phyloP scores from a whole-genome alignment of 345 rosid species.

The Cardamine resedifolia region DNA sequence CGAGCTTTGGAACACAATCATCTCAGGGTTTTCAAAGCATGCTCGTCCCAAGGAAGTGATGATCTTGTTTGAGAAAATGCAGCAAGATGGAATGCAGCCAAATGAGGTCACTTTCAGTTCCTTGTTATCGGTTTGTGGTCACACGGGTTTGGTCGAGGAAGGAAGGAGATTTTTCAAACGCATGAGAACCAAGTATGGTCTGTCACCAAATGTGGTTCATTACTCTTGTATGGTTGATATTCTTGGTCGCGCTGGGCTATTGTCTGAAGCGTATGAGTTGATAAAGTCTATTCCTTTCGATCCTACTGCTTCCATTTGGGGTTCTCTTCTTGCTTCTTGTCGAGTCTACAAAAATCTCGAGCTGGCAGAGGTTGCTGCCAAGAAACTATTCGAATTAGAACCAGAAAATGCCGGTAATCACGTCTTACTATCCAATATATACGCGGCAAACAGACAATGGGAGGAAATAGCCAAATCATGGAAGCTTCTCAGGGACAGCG shows the following conservation, averaged over 20 bases:
- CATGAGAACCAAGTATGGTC: slow-evolving; percentile 51
- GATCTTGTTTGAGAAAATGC: slow-evolving; percentile 85
- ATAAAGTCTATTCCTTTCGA: slow-evolving; percentile 60
- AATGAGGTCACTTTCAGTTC: slow-evolving; percentile 70
- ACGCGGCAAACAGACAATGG: slow-evolving; percentile 65
- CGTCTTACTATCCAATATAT: slow-evolving; percentile 59
- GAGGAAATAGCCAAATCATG: slow-evolving; percentile 59
- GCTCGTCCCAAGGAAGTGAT: slow-evolving; percentile 57
- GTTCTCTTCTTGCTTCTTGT: slow-evolving; percentile 77
- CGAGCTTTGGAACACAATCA: slow-evolving; percentile 75
- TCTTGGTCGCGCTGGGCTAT: slow-evolving; percentile 63
- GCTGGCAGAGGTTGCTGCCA: slow-evolving; percentile 69
- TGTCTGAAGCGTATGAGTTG: slow-evolving; percentile 61
- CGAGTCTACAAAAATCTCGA: slow-evolving; percentile 57
- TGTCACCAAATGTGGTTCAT: slow-evolving; percentile 62
- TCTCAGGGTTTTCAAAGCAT: slow-evolving; percentile 76
- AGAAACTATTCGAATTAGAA: slow-evolving; percentile 62
- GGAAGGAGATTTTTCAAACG: slow-evolving; percentile 56
- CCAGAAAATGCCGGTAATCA: slow-evolving; percentile 83
- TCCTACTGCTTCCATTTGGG: slow-evolving; percentile 78
- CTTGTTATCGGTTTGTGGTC: slow-evolving; percentile 73
- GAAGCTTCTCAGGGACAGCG: slow-evolving; percentile 54
- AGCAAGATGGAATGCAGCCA: slow-evolving; percentile 59
- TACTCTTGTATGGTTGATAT: slow-evolving; percentile 91
- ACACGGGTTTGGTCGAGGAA: slow-evolving; percentile 66